These are phyloP conservation scores for Xylariaceae sp. DNA, from an alignment of 2,329 filamentous ascomycete genomes.

Conservation along the genomic window DNA sequence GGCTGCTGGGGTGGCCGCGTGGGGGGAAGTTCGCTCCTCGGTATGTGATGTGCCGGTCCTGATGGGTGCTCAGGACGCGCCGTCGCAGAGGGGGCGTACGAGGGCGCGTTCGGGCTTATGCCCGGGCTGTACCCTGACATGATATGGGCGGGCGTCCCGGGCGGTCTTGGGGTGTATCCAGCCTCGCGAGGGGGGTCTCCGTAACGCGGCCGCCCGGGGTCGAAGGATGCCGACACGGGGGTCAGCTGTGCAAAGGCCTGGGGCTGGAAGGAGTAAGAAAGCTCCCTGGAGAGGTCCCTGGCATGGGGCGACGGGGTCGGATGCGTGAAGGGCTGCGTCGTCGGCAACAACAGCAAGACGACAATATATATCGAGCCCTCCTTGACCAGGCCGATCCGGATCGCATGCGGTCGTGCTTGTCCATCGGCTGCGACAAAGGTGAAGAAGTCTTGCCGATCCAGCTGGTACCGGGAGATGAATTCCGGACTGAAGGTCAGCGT, in stretches of 20 bases:
- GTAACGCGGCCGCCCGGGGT: conserved; percentile 34
- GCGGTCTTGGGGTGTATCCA: conserved; percentile 23
- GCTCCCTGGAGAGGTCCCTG: conserved; percentile 35
- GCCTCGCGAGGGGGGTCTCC: conserved; percentile 25
- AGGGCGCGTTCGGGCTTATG: conserved; percentile 33
- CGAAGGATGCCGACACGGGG: conserved; percentile 40
- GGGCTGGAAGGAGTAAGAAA: conserved; percentile 34
- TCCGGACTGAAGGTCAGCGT: conserved; percentile 46
- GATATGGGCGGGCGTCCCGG: conserved; percentile 25
- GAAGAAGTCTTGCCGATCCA: conserved; percentile 48
- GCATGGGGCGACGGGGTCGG: conserved; percentile 38
- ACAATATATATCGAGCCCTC: conserved; percentile 57
- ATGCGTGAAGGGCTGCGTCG: conserved; percentile 32
- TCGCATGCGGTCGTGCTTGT: conserved; percentile 39
- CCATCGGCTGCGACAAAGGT: conserved; percentile 46
- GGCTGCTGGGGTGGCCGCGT: conserved; percentile 23
- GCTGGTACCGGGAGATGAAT: conserved; percentile 42
- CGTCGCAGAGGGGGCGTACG: conserved; percentile 40
- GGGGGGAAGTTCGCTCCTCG: conserved; percentile 42
- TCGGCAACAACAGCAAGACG: conserved; percentile 38
- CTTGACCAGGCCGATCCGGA: conserved; percentile 51
- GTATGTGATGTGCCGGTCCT: conserved; percentile 41
- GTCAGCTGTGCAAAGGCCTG: conserved; percentile 36
- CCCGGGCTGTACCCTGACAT: conserved; percentile 26
- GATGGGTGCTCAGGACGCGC: conserved; percentile 40